phyloP scores from a whole-genome alignment of 345 rosid species.

The Crucihimalaya himalaica region DNA sequence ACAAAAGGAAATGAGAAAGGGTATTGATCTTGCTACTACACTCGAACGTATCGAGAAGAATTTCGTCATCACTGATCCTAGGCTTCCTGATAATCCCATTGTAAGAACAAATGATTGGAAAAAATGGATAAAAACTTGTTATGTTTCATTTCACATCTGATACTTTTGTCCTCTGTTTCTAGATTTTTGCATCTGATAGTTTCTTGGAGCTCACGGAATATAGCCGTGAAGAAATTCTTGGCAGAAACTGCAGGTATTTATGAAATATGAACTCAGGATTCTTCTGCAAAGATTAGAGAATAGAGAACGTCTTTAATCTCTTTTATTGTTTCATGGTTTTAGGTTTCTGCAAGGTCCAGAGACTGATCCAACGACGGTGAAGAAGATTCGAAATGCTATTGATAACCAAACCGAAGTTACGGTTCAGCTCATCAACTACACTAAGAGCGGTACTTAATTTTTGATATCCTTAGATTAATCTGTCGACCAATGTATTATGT shows the following conservation, averaged over 20 bases:
- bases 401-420: conserved; percentile 89
- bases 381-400: conserved; percentile 83
- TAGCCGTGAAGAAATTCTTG: conserved; percentile 95
- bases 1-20: conserved; percentile 95
- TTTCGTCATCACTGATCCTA: conserved; percentile 96
- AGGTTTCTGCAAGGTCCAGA: conserved; percentile 99
- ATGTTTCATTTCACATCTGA: not conserved
- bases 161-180: conserved; percentile 32
- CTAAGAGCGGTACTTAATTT: conserved; percentile 71
- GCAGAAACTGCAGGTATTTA: conserved; percentile 89
- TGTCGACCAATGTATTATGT: not conserved
- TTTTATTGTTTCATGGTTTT: not conserved
- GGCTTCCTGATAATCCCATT: conserved; percentile 97
- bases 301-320: not conserved
- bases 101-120: conserved; percentile 46
- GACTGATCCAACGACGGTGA: conserved; percentile 90
- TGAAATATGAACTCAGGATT: not conserved
- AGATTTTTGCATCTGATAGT: conserved; percentile 99
- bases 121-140: not conserved
- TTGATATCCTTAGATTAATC: not conserved
- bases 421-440: conserved; percentile 91
- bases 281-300: not conserved
- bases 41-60: conserved; percentile 99
- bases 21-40: conserved; percentile 95
- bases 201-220: conserved; percentile 96